Evolutionary conservation across 2,329 filamentous ascomycete species (phyloP), one percentile per base, ranked within the genome.

Genomic region (Apiospora koreana): DNA sequence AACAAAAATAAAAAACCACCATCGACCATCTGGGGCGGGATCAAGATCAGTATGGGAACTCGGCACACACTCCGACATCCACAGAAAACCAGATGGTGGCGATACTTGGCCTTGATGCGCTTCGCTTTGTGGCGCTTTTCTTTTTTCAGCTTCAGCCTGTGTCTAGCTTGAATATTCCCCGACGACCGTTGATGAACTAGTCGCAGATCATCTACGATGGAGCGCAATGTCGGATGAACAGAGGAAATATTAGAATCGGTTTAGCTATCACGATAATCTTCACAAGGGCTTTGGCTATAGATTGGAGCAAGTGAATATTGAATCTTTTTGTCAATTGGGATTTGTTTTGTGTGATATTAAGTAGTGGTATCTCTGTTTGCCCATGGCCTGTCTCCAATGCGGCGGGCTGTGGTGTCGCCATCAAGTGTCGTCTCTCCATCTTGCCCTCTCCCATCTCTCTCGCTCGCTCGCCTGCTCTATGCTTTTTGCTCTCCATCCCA

Each of bases 321-420:
- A 62, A 38, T 38, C 28, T 58, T 58, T 58, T 58, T 18, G 54
- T 62, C 54, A 38, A 38, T 38, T 62, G 54, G 31, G 21, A 38
- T 62, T 58, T 41, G 38, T 41, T 35, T 31, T 14, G 50, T 38
- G 10, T 46, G 31, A 9, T 62, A 62, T 62, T 62, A 62, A 38
- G 28, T 58, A 25, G 46, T 58, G 54, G 54, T 62, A 62, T 62
- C 54, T n/a, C 28, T 21, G 50, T 43, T 45, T 62, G 54, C 54
- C 54, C 54, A 38, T 62, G 54, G 54, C 54, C 54, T 62, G 28
- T 58, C 28, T 58, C 50, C 50, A 35, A 58, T 58, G 54, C 50
- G 28, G 50, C 54, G 54, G 54, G 54, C 54, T 38, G 21, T 62
- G 48, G 48, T 54, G 25, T 54, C 48, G 48, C 31, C 54, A 38